phyloP scores from a whole-genome alignment of 306 rosid genomes.

The Medicago lupulina region DNA sequence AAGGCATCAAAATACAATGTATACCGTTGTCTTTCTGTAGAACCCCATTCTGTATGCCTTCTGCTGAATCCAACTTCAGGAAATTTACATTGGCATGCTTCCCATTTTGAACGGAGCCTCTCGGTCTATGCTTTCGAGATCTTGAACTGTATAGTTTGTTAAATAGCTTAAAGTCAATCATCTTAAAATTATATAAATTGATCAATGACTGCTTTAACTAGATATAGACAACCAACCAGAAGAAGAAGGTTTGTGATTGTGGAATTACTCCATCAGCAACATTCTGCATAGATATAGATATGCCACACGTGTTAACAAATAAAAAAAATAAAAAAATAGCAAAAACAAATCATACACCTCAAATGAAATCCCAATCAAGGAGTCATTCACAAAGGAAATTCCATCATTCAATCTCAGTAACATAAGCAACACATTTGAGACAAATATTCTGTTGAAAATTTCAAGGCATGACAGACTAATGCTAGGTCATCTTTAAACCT shows the following conservation, averaged over 20 bases:
- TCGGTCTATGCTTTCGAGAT: constrained; percentile 55
- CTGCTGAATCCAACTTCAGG: constrained; percentile 84
- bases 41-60: constrained; percentile 55
- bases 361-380: constrained; percentile 26
- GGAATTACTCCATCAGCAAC: constrained; percentile 77
- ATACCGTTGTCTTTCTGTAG: constrained; percentile 69
- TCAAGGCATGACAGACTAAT: constrained; percentile 19
- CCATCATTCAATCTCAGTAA: constrained; percentile 11
- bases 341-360: constrained; percentile 7
- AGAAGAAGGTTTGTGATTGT: constrained; percentile 75
- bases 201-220: constrained; percentile 50
- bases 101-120: constrained; percentile 52
- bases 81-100: constrained; percentile 68
- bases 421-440: constrained; percentile 6
- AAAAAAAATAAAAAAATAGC: neutral
- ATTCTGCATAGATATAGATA: constrained; percentile 59
- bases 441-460: constrained; percentile 11
- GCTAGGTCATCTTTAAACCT: constrained; percentile 8
- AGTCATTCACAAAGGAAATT: constrained; percentile 7
- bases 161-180: constrained; percentile 37
- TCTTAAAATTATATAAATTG: constrained; percentile 40
- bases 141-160: constrained; percentile 69
- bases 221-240: constrained; percentile 77
- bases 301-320: constrained; percentile 26
- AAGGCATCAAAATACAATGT: constrained; percentile 32